Evolutionary conservation across 352 stramenopile species (phyloP).

Genomic region (Pythium aquatile): DNA sequence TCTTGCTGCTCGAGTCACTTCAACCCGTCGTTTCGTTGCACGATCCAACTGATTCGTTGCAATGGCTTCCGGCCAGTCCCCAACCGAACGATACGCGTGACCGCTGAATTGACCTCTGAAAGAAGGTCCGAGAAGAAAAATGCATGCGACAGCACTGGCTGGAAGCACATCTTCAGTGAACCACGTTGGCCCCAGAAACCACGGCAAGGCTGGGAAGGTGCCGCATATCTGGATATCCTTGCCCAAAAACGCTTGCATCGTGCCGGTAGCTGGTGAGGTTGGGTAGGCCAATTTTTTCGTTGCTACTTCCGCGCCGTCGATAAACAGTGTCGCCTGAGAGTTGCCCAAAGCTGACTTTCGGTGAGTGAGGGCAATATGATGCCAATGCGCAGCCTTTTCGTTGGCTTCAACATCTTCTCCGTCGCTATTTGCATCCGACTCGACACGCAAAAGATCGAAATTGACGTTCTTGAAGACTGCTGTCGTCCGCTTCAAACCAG

Average conservation of each 20-base stretch:
- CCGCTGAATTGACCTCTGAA: slow-evolving; percentile 66
- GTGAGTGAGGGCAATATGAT: slow-evolving; percentile 73
- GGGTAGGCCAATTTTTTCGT: slow-evolving; percentile 78
- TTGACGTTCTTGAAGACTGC: slow-evolving; percentile 65
- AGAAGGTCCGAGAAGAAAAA: slow-evolving; percentile 66
- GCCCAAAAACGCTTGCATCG: slow-evolving; percentile 65
- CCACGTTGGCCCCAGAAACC: slow-evolving; percentile 66
- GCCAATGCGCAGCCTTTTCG: slow-evolving; percentile 51
- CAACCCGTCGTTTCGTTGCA: slow-evolving; percentile 53
- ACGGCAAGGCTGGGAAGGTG: slow-evolving; percentile 57
- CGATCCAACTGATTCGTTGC: slow-evolving; percentile 56
- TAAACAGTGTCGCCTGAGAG: slow-evolving; percentile 68
- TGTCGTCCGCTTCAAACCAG: slow-evolving; percentile 48
- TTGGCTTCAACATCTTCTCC: slow-evolving; percentile 9
- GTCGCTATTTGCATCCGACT: background rate
- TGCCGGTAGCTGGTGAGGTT: slow-evolving; percentile 38
- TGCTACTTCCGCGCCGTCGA: slow-evolving; percentile 67
- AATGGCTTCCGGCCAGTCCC: slow-evolving; percentile 70
- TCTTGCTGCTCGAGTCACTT: slow-evolving; percentile 45
- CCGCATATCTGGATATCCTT: slow-evolving; percentile 75
- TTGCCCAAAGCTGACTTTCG: slow-evolving; percentile 69
- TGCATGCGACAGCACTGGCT: slow-evolving; percentile 41
- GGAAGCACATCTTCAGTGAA: slow-evolving; percentile 59
- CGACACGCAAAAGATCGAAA: slow-evolving; percentile 29
- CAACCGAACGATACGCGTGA: slow-evolving; percentile 57